Percentiles rank a stretch among this genome's conserved stretches.
Conservation (phyloP, 331 rosid genomes). For the Phaseolus coccineus region DNA sequence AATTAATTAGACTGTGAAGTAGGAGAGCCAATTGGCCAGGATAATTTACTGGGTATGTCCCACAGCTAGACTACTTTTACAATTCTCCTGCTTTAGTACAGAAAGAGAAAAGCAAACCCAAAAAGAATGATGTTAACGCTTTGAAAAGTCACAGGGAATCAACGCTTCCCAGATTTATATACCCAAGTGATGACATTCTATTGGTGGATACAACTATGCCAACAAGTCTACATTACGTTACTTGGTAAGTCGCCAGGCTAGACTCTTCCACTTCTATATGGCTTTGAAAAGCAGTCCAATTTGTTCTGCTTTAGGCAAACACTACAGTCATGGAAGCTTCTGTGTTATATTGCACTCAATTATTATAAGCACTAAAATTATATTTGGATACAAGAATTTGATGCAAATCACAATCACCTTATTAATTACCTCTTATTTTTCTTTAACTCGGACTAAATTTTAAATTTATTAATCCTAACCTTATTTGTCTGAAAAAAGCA, state of each 20-base stretch:
- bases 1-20: too few relatives aligned
- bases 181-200: neutral
- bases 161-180: too few relatives aligned
- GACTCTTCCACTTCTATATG: constrained; percentile 3
- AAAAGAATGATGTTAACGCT: too few relatives aligned
- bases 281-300: neutral
- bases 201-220: neutral
- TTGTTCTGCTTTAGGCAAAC: constrained; percentile 18
- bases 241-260: neutral
- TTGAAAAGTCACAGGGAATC: too few relatives aligned
- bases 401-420: neutral
- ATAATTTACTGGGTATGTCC: too few relatives aligned
- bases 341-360: neutral
- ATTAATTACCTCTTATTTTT: neutral
- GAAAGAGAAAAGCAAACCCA: too few relatives aligned
- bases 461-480: constrained; percentile 7
- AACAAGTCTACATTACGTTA: neutral
- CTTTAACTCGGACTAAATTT: constrained; percentile 10
- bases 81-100: too few relatives aligned
- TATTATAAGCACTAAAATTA: neutral
- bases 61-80: too few relatives aligned
- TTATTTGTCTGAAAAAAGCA: neutral
- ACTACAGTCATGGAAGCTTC: constrained; percentile 18
- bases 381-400: constrained; percentile 31
- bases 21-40: too few relatives aligned